Evolutionary conservation across 108 stramenopile genomes (phyloP).

Genomic region (Aurantiochytrium sp.): DNA sequence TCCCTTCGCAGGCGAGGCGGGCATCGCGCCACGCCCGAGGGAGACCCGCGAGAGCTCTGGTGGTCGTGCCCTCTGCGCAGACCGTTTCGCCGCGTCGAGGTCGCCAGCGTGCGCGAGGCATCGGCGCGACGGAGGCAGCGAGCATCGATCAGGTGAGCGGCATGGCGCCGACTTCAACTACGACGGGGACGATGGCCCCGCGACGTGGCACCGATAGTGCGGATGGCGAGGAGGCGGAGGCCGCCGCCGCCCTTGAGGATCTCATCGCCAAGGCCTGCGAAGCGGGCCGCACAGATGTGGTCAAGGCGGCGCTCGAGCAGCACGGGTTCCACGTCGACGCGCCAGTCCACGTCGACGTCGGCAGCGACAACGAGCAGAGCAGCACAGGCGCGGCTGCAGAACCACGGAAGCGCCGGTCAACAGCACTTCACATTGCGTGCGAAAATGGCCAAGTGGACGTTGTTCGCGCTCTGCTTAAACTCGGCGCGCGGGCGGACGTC

Average conservation of each 20-base stretch:
- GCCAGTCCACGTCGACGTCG: background rate
- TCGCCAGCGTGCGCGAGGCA: too few relatives aligned
- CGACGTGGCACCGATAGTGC: too few relatives aligned
- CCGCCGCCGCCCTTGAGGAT: background rate
- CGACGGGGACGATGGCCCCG: too few relatives aligned
- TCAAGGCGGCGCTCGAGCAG: background rate
- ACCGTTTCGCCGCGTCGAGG: too few relatives aligned
- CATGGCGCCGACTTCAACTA: too few relatives aligned
- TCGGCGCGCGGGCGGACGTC: background rate
- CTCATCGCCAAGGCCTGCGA: background rate
- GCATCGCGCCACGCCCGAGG: too few relatives aligned
- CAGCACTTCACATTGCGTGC: background rate
- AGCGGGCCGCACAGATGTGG: background rate
- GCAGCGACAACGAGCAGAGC: background rate
- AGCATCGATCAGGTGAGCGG: too few relatives aligned
- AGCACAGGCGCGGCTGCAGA: too few relatives aligned
- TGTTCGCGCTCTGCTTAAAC: background rate
- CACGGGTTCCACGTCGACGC: background rate
- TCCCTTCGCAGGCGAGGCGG: too few relatives aligned
- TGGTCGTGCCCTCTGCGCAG: too few relatives aligned
- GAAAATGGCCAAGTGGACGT: background rate
- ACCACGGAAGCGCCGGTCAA: background rate
- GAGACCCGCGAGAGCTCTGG: too few relatives aligned
- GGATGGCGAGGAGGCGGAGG: background rate
- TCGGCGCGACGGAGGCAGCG: too few relatives aligned